Percentiles rank a stretch among this genome's conserved stretches.
These are phyloP conservation scores for Ampelocalamus luodianensis DNA, from an alignment of 176 grass and related monocot genomes.

Conservation along the genomic window DNA sequence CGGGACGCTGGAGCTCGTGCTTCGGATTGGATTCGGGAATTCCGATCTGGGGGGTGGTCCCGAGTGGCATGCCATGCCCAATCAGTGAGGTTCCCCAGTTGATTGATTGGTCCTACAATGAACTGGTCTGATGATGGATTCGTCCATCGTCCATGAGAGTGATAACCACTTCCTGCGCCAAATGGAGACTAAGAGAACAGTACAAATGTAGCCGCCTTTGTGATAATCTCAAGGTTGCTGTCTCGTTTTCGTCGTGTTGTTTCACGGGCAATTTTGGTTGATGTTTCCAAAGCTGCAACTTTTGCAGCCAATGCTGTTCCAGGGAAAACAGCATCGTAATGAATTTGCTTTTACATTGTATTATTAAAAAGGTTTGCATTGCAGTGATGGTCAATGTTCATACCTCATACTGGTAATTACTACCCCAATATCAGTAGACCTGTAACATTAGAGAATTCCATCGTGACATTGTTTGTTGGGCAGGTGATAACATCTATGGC, in stretches of 20 bases:
- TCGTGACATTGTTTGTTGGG: neutral
- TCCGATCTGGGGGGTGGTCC: neutral
- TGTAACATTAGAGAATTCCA: neutral
- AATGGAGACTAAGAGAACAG: neutral
- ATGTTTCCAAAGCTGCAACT: conserved; percentile 32
- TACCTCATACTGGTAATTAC: neutral
- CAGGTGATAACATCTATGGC: conserved; percentile 94
- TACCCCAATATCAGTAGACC: neutral
- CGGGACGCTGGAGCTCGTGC: neutral
- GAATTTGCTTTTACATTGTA: neutral
- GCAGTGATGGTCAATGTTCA: neutral
- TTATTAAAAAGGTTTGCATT: neutral
- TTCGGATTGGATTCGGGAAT: neutral
- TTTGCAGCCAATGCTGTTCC: neutral
- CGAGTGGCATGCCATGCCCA: neutral
- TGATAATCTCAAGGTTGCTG: neutral
- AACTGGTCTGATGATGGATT: neutral
- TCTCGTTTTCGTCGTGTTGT: conserved; percentile 27
- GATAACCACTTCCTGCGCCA: neutral
- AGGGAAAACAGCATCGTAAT: neutral
- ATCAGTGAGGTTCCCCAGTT: conserved; percentile 1
- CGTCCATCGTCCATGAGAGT: neutral
- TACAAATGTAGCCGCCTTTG: neutral
- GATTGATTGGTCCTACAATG: neutral
- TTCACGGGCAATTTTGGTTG: conserved; percentile 38